Evolutionary conservation across 2,329 filamentous ascomycete species (phyloP).

Genomic region (Incumbomyces delicatus): DNA sequence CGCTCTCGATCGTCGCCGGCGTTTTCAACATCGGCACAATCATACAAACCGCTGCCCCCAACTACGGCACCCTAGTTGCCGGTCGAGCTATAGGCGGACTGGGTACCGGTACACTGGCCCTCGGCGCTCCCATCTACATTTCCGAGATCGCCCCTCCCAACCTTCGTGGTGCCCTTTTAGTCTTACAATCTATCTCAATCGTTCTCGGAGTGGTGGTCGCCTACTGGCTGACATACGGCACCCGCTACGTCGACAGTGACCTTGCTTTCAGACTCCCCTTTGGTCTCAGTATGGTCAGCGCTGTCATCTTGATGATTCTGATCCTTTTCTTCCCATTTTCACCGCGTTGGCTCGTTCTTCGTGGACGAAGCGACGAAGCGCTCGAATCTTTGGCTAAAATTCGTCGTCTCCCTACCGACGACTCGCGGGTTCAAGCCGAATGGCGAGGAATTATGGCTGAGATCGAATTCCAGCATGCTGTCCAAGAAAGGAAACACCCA

Average conservation of each 20-base stretch:
- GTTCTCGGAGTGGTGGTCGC: slow-evolving; percentile 39
- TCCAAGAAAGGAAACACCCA: too few relatives aligned
- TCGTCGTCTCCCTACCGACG: slow-evolving; percentile 62
- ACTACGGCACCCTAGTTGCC: slow-evolving; percentile 7
- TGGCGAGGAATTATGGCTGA: slow-evolving; percentile 76
- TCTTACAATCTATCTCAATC: slow-evolving; percentile 39
- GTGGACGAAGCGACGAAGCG: slow-evolving; percentile 47
- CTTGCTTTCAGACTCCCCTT: slow-evolving; percentile 73
- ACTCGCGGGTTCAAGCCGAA: slow-evolving; percentile 65
- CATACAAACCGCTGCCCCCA: slow-evolving; percentile 20
- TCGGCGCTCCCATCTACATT: slow-evolving; percentile 11
- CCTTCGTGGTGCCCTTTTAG: slow-evolving; percentile 29
- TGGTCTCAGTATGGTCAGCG: slow-evolving; percentile 45
- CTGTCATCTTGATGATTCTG: slow-evolving; percentile 40
- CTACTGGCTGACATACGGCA: slow-evolving; percentile 48
- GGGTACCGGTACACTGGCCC: slow-evolving; percentile 25
- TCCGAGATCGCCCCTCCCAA: slow-evolving; percentile 16
- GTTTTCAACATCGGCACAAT: slow-evolving; percentile 36
- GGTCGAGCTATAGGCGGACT: slow-evolving; percentile 26
- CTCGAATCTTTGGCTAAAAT: slow-evolving; percentile 56
- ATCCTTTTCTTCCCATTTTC: slow-evolving; percentile 53
- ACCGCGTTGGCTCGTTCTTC: slow-evolving; percentile 65
- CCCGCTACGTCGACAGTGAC: slow-evolving; percentile 32
- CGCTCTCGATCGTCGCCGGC: too few relatives aligned
- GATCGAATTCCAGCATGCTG: slow-evolving; percentile 64